phyloP scores from a whole-genome alignment of 805 yeast genomes.

The Candida andamanensis region DNA sequence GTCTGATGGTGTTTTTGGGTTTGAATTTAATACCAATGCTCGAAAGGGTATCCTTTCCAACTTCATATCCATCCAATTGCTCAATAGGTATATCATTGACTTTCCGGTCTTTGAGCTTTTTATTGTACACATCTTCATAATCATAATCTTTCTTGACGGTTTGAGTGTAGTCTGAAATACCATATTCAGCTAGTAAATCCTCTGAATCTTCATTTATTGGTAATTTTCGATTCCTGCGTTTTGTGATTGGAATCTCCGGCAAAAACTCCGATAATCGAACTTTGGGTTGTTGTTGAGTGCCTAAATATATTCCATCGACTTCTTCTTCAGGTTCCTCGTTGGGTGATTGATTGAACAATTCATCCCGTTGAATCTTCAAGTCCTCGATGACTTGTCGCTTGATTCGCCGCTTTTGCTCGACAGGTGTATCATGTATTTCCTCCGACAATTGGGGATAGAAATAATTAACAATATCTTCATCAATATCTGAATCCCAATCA shows the following conservation, averaged over 20 bases:
- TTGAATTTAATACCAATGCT: constrained; percentile 2
- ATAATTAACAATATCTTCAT: constrained; percentile 35
- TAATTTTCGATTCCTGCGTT: constrained; percentile 23
- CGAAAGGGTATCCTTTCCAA: constrained; percentile 23
- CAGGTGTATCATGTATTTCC: constrained; percentile 18
- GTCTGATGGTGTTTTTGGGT: constrained; percentile 6
- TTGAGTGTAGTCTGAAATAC: constrained; percentile 26
- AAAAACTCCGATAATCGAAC: constrained; percentile 21
- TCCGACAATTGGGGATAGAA: constrained; percentile 38
- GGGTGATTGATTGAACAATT: constrained; percentile 12
- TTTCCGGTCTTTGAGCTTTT: constrained; percentile 14
- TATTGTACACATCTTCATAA: constrained; percentile 19
- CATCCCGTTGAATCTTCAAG: constrained; percentile 14
- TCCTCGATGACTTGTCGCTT: constrained; percentile 30
- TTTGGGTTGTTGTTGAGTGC: constrained; percentile 13
- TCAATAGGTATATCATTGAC: constrained; percentile 20
- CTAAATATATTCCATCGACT: constrained; percentile 36
- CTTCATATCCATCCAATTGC: constrained; percentile 31
- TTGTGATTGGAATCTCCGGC: constrained; percentile 12
- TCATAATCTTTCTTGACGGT: constrained; percentile 23
- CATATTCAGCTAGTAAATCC: constrained; percentile 35
- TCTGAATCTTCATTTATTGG: constrained; percentile 25
- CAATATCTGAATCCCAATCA: constrained; percentile 36
- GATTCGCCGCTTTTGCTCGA: constrained; percentile 31
- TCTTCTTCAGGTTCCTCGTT: constrained; percentile 12